Conservation (phyloP, 441 rosid genomes). For the Jatropha multifida region DNA sequence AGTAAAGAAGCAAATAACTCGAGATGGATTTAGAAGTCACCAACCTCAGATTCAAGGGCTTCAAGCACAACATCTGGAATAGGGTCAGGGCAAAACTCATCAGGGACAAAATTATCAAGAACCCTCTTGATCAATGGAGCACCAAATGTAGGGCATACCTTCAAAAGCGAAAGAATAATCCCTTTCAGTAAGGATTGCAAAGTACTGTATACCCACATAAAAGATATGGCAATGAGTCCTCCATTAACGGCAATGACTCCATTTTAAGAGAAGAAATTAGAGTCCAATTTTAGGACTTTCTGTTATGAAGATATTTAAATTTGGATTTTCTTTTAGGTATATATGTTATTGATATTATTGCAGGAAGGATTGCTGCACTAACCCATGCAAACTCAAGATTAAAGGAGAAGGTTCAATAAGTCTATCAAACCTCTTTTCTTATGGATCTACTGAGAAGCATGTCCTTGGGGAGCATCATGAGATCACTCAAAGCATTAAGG, state of each 20-base stretch:
- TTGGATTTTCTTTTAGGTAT: not conserved
- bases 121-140: conserved; percentile 75
- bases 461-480: conserved; percentile 99
- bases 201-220: not conserved
- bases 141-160: conserved; percentile 93
- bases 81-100: conserved; percentile 94
- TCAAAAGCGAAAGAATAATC: conserved; percentile 25
- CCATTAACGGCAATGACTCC: too few species aligned
- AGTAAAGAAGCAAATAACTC: not conserved
- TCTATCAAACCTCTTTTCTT: conserved; percentile 71
- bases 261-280: not conserved
- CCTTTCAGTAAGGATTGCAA: conserved; percentile 9
- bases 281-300: not conserved
- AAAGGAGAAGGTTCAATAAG: not conserved
- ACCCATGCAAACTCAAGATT: conserved; percentile 8
- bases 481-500: conserved; percentile 90
- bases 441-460: conserved; percentile 68
- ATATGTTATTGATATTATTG: not conserved
- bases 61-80: conserved; percentile 76
- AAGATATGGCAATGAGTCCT: not conserved
- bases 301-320: not conserved
- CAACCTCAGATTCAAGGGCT: conserved; percentile 79
- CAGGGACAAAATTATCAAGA: conserved; percentile 66
- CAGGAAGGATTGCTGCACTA: not conserved
- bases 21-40: conserved; percentile 22